phyloP scores from a whole-genome alignment of 2,329 filamentous ascomycete species.

The Botryotinia globosa region DNA sequence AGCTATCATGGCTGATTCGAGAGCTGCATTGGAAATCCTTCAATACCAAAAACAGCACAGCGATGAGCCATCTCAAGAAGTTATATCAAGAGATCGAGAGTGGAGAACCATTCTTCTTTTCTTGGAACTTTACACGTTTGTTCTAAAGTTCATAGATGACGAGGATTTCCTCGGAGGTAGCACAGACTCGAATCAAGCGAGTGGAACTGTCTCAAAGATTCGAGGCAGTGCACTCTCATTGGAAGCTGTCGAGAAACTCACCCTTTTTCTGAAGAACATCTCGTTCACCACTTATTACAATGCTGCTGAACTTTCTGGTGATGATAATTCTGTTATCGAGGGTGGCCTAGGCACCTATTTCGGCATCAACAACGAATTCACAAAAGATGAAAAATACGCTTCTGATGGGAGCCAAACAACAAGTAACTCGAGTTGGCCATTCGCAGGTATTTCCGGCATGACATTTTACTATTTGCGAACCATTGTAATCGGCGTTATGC shows the following conservation, averaged over 20 bases:
- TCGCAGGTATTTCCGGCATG: conserved; percentile 66
- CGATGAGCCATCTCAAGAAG: conserved; percentile 17
- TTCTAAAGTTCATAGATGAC: conserved; percentile 89
- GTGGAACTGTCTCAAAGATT: conserved; percentile 47
- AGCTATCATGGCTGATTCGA: conserved; percentile 55
- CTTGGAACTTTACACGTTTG: conserved; percentile 89
- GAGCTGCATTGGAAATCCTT: conserved; percentile 54
- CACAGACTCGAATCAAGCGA: conserved; percentile 41
- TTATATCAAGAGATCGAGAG: conserved; percentile 47
- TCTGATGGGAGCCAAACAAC: neutral
- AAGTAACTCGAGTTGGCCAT: conserved; percentile 39
- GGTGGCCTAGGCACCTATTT: conserved; percentile 48
- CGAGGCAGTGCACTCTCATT: conserved; percentile 67
- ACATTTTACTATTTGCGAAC: conserved; percentile 75
- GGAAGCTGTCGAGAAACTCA: conserved; percentile 68
- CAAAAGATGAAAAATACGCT: conserved; percentile 25
- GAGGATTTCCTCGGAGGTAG: conserved; percentile 82
- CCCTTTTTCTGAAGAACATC: conserved; percentile 84
- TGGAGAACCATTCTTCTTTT: conserved; percentile 91
- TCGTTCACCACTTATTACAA: conserved; percentile 88
- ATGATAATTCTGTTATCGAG: conserved; percentile 41
- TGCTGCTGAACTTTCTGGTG: conserved; percentile 59
- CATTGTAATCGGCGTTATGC: conserved; percentile 75
- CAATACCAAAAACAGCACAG: conserved; percentile 29
- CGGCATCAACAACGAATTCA: conserved; percentile 30